Percentiles rank a stretch among this genome's conserved stretches.
Evolutionary conservation across 176 grass and related monocot genomes (phyloP).

Genomic region (Raddia guianensis): DNA sequence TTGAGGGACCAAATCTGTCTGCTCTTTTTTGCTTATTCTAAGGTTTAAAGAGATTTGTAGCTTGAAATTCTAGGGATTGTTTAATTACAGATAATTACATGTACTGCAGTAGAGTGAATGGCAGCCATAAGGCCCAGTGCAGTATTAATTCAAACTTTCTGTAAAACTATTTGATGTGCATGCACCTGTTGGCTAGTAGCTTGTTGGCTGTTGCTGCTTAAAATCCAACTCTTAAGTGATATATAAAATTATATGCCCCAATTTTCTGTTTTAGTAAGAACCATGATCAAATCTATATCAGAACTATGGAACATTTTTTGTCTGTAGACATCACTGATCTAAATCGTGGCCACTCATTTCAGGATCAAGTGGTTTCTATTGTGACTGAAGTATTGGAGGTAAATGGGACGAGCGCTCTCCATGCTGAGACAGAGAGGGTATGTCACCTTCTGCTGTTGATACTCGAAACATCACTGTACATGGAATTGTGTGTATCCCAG

Average conservation of each 20-base stretch:
- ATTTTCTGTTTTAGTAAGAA: not conserved
- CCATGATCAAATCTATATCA: slow-evolving; percentile 23
- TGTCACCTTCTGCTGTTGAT: slow-evolving; percentile 65
- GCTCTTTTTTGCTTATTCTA: no score
- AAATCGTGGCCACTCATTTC: slow-evolving; percentile 12
- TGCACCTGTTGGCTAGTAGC: not conserved
- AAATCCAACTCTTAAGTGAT: slow-evolving; percentile 13
- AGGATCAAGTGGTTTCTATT: slow-evolving; percentile 93
- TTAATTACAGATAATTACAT: not conserved
- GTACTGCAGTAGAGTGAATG: not conserved
- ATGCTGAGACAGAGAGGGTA: slow-evolving; percentile 46
- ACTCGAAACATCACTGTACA: slow-evolving; percentile 79
- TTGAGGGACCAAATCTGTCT: no score
- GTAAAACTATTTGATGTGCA: not conserved
- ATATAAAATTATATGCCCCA: not conserved
- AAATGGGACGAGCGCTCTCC: slow-evolving; percentile 52
- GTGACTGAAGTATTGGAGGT: slow-evolving; percentile 66
- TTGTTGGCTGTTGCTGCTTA: not conserved
- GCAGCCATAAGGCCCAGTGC: not conserved
- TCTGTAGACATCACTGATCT: not conserved
- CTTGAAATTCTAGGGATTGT: not conserved
- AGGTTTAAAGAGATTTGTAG: no score
- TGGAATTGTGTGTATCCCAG: slow-evolving; percentile 84
- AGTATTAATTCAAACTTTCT: slow-evolving; percentile 5
- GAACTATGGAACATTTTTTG: slow-evolving; percentile 2